phyloP scores from a whole-genome alignment of 2,329 filamentous ascomycete species.

The Sporothrix brunneoviolacea region DNA sequence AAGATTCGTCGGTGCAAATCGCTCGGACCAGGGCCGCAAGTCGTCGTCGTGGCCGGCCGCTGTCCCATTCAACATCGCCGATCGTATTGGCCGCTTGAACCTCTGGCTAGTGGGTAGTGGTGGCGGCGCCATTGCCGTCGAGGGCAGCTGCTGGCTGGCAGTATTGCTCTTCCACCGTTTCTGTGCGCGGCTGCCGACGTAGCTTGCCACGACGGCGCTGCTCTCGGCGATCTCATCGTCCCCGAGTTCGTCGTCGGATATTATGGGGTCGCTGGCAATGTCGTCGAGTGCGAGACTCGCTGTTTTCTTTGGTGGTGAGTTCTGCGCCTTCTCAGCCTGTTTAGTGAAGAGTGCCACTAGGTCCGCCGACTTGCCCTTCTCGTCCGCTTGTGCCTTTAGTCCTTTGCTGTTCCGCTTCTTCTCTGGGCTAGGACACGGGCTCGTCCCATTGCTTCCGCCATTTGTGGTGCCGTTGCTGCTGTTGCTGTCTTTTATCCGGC shows the following conservation, averaged over 20 bases:
- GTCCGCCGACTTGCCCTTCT: constrained; percentile 49
- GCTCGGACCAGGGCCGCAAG: constrained; percentile 76
- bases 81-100: constrained; percentile 41
- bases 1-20: constrained; percentile 66
- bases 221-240: constrained; percentile 46
- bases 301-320: constrained; percentile 24
- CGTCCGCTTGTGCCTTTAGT: constrained; percentile 31
- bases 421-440: constrained; percentile 40
- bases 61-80: constrained; percentile 3
- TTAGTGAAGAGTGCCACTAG: constrained; percentile 55
- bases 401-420: constrained; percentile 25
- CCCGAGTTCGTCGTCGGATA: constrained; percentile 44
- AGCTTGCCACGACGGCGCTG: constrained; percentile 44
- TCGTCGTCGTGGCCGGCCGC: constrained; percentile 40
- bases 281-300: constrained; percentile 34
- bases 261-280: constrained; percentile 24
- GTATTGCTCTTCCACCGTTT: constrained; percentile 40
- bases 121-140: constrained; percentile 5
- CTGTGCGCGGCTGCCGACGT: constrained; percentile 49
- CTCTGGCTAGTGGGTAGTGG: constrained; percentile 37
- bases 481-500: constrained; percentile 8
- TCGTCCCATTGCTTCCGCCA: constrained; percentile 23
- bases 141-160: background rate
- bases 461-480: constrained; percentile 8
- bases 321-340: constrained; percentile 46